Evolutionary conservation across 345 rosid species (phyloP), one percentile per base, ranked within the genome.

Genomic region (Eucalyptus brandiana): DNA sequence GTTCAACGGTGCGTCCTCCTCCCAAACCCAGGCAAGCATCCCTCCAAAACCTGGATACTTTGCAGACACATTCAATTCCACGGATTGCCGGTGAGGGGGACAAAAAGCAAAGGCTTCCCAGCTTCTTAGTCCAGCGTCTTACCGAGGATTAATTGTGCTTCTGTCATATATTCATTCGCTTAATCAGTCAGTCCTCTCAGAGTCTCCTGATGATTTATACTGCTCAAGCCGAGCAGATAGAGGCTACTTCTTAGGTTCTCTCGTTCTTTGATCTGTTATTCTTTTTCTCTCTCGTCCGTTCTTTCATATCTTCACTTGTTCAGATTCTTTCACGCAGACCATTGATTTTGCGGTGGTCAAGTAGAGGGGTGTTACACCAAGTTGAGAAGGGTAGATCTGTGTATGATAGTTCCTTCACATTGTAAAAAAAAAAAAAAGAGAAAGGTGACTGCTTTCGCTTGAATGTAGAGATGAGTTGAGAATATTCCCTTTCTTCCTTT

Each of bases 21-120:
- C 96, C 50, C 93, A 95, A 88, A 89, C 94, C 21, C 96, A 96
- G 50, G 90, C 98, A 24, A 96, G 98, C 88, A 93, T 94, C 60
- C 94, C 96, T 42, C 88, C 94, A 3, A 94, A 93, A 91, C 92
- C 97, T 7, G 88, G 92, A 21, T 94, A 93, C 50, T 95, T 96
- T 17, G 90, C 91, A 13, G 92, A 93, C 89, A 86, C 99, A 9
- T 94, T 95, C n/a, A 85, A 88, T 86, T 95, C 99, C 47, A 81
- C 91, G 9, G 94, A 95, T 91, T 89, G 94, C 86, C 95, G 99
- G 88, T 96, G 94, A 95, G 87, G 86, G 76, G 45, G 86, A 87
- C 85, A 88, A 81, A 87, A 89, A 8, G 26, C 15, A n/a, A 19
- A 76, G 45, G 47, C 83, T 40, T 76, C 83, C 28, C 83, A 76